Evolutionary conservation across 108 stramenopile species (phyloP), one percentile per base, ranked within the genome.

Genomic region (Pseudonitzschia multistriata): DNA sequence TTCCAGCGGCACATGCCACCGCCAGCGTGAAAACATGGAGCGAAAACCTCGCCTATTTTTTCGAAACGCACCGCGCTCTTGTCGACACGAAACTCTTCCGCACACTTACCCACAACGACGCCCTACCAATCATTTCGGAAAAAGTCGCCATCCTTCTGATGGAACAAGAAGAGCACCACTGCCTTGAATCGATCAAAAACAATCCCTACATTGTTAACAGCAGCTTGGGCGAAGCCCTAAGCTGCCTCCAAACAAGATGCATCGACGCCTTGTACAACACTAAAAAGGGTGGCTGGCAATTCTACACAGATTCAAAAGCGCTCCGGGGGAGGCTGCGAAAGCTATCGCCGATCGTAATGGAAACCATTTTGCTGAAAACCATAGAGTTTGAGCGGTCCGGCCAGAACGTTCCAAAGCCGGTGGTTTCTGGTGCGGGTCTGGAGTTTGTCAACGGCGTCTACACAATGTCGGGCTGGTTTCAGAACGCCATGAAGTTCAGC

Each of bases 381-480:
- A 36, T 59, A 7, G 57, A 59, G 13, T 37, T 30, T 1, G 21
- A 37, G n/a, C 31, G 19, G n/a, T 8, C 33, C 13, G 33, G 33
- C 33, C 57, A 59, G 35, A 30, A 29, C 3, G 33, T 33, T 35
- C 33, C 57, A 19, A 10, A 33, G 13, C 34, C 31, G 15, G 34
- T 59, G 11, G 57, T 37, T 30, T 59, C 57, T 21, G 57, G 57
- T 35, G 57, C 57, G 15, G 57, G 57, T 4, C n/a, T n/a, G 0
- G 33, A 59, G 10, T 35, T 35, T 59, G 57, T 59, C 17, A 59
- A 59, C 57, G 57, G 57, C 13, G 33, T 59, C 21, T 59, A 59
- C 34, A 35, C n/a, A 19, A 59, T 35, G 31, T 59, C 57, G n/a
- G 57, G 57, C 3, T 52, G 50, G 50, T 52, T 52, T 25, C 21